phyloP scores from a whole-genome alignment of 1,284 basidiomycete species.

The Malassezia sp. region DNA sequence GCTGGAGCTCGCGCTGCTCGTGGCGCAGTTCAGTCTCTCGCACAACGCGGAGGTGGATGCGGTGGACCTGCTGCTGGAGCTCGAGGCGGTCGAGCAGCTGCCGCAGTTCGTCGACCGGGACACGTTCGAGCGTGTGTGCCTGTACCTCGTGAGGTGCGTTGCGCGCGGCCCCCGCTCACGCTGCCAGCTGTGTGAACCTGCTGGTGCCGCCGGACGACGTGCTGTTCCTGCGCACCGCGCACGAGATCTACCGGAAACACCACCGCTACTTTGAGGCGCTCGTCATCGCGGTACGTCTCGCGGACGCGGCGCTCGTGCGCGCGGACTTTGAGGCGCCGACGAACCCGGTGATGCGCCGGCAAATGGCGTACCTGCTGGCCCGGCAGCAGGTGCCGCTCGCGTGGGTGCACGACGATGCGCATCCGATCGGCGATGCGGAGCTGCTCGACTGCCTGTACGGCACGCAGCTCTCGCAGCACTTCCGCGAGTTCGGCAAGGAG shows the following conservation, averaged over 20 bases:
- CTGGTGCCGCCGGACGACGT: slow-evolving; percentile 87
- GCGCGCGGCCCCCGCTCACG: no score
- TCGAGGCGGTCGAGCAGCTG: slow-evolving; percentile 69
- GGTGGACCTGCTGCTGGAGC: slow-evolving; percentile 84
- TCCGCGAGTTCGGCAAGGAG: slow-evolving; percentile 88
- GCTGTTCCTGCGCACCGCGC: slow-evolving; percentile 77
- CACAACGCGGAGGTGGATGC: slow-evolving; percentile 99
- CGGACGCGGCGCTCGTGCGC: slow-evolving; percentile 64
- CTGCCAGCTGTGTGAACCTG: slow-evolving; percentile 82
- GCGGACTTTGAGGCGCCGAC: slow-evolving; percentile 42
- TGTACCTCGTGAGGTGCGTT: slow-evolving; percentile 91
- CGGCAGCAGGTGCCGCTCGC: slow-evolving; percentile 82
- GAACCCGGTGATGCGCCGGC: slow-evolving; percentile 65
- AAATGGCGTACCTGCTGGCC: slow-evolving; percentile 85
- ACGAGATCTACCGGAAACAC: slow-evolving; percentile 77
- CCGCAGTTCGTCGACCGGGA: slow-evolving; percentile 53
- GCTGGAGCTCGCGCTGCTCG: slow-evolving; percentile 65
- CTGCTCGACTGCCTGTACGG: slow-evolving; percentile 61
- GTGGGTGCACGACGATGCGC: slow-evolving; percentile 63
- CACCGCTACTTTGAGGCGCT: slow-evolving; percentile 85
- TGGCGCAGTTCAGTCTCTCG: slow-evolving; percentile 77
- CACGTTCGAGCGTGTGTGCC: slow-evolving; percentile 83
- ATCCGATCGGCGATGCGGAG: slow-evolving; percentile 50
- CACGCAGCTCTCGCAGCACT: slow-evolving; percentile 59
- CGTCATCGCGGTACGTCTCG: slow-evolving; percentile 71